These are phyloP conservation scores for Tephrocybe sp. DNA, from an alignment of 768 basidiomycete genomes.

Conservation along the genomic window DNA sequence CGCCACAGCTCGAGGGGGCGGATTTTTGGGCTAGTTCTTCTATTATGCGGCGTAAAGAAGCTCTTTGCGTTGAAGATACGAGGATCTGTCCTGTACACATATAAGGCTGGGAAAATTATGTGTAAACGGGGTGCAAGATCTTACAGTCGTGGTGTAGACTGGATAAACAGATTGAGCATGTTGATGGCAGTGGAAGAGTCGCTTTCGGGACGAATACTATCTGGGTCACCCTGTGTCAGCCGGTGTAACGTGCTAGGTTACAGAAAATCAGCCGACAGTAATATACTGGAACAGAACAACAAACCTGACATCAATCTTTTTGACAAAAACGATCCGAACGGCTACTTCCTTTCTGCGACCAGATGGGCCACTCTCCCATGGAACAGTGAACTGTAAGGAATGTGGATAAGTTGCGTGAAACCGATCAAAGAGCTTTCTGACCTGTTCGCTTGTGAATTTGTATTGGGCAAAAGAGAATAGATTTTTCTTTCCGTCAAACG, in stretches of 20 bases:
- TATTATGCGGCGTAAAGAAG: constrained; percentile 23
- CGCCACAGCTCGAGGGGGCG: constrained; percentile 38
- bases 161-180: constrained; percentile 35
- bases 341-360: constrained; percentile 15
- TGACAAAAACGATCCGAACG: constrained; percentile 26
- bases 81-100: constrained; percentile 22
- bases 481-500: constrained; percentile 35
- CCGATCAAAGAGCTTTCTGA: constrained; percentile 1
- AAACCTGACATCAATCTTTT: constrained; percentile 22
- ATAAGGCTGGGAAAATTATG: no score
- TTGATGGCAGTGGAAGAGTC: constrained; percentile 25
- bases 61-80: constrained; percentile 24
- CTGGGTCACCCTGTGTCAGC: constrained; percentile 14
- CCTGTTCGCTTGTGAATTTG: constrained; percentile 18
- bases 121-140: no score
- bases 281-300: no score
- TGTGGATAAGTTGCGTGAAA: background rate
- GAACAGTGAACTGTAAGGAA: constrained; percentile 19
- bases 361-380: constrained; percentile 17
- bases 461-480: constrained; percentile 26
- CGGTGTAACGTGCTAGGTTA: constrained; percentile 12
- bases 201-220: constrained; percentile 15
- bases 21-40: constrained; percentile 18
- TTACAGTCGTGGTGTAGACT: constrained; percentile 30
- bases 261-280: background rate